Conservation (phyloP, 1,139 yeast species). For the Geotrichum australiense region DNA sequence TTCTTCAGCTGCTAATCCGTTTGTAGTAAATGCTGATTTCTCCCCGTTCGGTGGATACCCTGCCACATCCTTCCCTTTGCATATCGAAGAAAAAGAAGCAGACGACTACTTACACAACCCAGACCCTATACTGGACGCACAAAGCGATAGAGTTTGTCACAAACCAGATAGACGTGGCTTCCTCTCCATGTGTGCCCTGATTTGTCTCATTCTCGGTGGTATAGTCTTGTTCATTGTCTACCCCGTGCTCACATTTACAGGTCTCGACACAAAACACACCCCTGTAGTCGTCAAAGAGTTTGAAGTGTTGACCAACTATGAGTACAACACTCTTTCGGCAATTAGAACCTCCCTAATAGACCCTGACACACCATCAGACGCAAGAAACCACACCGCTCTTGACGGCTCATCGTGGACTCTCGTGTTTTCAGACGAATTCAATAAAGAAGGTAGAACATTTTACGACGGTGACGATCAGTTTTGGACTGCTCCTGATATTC, state of each 20-base stretch:
- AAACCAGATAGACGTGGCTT: slow-evolving; percentile 41
- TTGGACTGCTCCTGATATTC: slow-evolving; percentile 67
- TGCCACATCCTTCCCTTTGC: slow-evolving; percentile 76
- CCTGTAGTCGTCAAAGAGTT: slow-evolving; percentile 16
- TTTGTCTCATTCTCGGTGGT: slow-evolving; percentile 51
- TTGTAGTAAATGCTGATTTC: slow-evolving; percentile 37
- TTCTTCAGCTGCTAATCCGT: slow-evolving; percentile 24
- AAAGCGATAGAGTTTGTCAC: slow-evolving; percentile 55
- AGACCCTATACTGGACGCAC: slow-evolving; percentile 82
- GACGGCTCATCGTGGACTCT: slow-evolving; percentile 62
- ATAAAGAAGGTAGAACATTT: slow-evolving; percentile 74
- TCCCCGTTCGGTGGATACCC: slow-evolving; percentile 96
- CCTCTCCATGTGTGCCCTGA: slow-evolving; percentile 44
- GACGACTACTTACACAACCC: slow-evolving; percentile 93
- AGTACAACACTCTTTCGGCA: slow-evolving; percentile 54
- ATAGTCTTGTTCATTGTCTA: slow-evolving; percentile 59
- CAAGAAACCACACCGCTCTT: slow-evolving; percentile 39
- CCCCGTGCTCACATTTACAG: slow-evolving; percentile 72
- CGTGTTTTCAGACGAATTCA: slow-evolving; percentile 79
- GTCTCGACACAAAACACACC: slow-evolving; percentile 38
- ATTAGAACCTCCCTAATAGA: slow-evolving; percentile 60
- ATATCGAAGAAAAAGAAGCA: slow-evolving; percentile 81
- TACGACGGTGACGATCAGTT: slow-evolving; percentile 81
- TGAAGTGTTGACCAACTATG: slow-evolving; percentile 49
- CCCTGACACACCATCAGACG: slow-evolving; percentile 67